Conservation (phyloP, 2,329 filamentous ascomycete species). For the Fusarium sp. region DNA sequence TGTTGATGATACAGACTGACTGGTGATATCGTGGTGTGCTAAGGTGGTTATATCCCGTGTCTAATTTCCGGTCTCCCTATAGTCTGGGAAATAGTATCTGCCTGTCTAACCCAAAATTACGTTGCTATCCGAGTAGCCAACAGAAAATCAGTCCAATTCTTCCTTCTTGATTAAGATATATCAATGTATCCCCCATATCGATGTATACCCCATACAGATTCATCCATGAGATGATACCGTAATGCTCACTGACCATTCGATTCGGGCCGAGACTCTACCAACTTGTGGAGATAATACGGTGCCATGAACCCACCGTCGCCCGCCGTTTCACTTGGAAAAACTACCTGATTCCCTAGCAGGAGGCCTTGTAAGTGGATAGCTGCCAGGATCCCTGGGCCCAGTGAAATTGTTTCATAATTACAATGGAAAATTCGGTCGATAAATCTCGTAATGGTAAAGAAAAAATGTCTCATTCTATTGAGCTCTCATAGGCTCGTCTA, state of each 20-base stretch:
- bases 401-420: conserved; percentile 10
- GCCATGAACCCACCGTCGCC: conserved; percentile 9
- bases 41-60: too few relatives aligned
- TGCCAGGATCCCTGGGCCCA: conserved; percentile 16
- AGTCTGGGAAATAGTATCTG: too few relatives aligned
- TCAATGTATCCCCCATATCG: neutral
- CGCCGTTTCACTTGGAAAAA: conserved; percentile 9
- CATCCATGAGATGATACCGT: neutral
- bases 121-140: neutral
- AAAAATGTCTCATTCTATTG: conserved; percentile 19
- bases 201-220: too few relatives aligned
- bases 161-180: neutral
- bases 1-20: neutral
- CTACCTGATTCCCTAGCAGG: neutral
- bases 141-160: neutral
- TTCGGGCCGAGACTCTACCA: conserved; percentile 7
- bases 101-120: too few relatives aligned
- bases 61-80: neutral
- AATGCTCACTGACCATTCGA: neutral
- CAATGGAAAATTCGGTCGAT: neutral
- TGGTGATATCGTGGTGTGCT: neutral
- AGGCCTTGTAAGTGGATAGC: conserved; percentile 19
- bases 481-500: neutral
- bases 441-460: conserved; percentile 6
- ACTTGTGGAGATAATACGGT: conserved; percentile 5